Percentiles rank a stretch among this genome's conserved stretches.
Conservation (phyloP, 2,329 filamentous ascomycete genomes). For the Drechslerella dactyloides region DNA sequence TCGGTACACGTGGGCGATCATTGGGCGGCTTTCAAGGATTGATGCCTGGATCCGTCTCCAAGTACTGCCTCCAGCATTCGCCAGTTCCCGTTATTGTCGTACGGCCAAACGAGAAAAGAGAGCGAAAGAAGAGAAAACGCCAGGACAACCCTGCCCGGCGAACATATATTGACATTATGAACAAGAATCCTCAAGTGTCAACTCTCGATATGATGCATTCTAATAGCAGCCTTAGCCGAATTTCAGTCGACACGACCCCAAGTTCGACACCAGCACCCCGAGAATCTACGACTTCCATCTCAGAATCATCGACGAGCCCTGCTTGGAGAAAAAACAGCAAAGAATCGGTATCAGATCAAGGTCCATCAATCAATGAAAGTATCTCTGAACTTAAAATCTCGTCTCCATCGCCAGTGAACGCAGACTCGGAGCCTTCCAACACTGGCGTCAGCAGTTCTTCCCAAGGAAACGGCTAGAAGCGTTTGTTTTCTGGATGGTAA, state of each 20-base stretch:
- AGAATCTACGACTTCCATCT: conserved; percentile 41
- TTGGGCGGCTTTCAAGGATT: conserved; percentile 85
- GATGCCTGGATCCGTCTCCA: conserved; percentile 86
- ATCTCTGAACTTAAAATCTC: conserved; percentile 31
- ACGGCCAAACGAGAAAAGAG: conserved; percentile 81
- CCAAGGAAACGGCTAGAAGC: conserved; percentile 16
- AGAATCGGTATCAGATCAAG: conserved; percentile 17
- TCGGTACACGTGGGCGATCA: conserved; percentile 84
- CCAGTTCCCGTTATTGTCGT: conserved; percentile 93
- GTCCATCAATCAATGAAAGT: conserved; percentile 22
- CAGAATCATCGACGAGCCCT: conserved; percentile 17
- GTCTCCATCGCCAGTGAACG: neutral
- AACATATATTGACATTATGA: conserved; percentile 78
- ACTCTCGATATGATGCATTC: conserved; percentile 51
- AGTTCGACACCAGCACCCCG: conserved; percentile 45
- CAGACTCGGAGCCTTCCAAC: neutral
- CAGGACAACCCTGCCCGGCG: conserved; percentile 75
- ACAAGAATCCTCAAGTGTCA: conserved; percentile 59
- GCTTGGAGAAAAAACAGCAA: conserved; percentile 25
- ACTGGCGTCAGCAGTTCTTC: conserved; percentile 7
- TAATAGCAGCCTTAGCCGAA: conserved; percentile 34
- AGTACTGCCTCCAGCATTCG: conserved; percentile 92
- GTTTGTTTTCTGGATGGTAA: neutral
- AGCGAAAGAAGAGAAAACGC: conserved; percentile 88
- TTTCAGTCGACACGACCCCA: conserved; percentile 36